Evolutionary conservation across 148 eudicot genomes (phyloP).

Genomic region (Fagopyrum homotropicum): DNA sequence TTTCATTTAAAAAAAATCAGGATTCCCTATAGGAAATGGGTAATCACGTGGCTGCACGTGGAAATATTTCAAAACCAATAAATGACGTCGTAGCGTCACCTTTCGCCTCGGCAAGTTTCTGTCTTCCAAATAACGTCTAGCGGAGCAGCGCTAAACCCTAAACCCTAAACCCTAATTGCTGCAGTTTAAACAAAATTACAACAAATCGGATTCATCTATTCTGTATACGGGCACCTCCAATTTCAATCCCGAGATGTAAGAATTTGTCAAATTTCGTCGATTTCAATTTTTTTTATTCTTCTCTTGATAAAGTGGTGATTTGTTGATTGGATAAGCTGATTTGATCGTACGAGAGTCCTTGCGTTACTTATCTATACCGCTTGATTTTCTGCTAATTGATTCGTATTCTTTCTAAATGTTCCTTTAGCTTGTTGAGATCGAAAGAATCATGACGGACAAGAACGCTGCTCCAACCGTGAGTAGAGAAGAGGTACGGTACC

Average conservation of each 20-base stretch:
- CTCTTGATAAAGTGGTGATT: neutral
- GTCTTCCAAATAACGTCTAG: neutral
- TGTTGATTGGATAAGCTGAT: conserved; percentile 1
- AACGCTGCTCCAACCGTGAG: neutral
- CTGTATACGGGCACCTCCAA: neutral
- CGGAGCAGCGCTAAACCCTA: neutral
- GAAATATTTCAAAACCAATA: neutral
- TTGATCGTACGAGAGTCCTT: neutral
- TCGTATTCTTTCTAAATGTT: neutral
- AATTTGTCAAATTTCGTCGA: neutral
- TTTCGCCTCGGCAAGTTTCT: neutral
- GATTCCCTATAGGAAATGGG: neutral
- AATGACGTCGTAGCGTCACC: neutral
- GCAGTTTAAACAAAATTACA: neutral
- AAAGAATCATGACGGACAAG: conserved; percentile 1
- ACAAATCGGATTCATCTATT: neutral
- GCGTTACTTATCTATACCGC: neutral
- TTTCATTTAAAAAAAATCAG: no score
- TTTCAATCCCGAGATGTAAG: neutral
- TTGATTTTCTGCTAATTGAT: conserved; percentile 5
- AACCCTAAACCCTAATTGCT: neutral
- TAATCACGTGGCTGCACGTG: conserved; percentile 3
- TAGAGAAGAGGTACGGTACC: neutral
- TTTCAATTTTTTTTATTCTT: neutral
- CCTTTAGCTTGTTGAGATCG: neutral